phyloP scores from a whole-genome alignment of 257 asterid genomes.

The Nicotiana knightiana region DNA sequence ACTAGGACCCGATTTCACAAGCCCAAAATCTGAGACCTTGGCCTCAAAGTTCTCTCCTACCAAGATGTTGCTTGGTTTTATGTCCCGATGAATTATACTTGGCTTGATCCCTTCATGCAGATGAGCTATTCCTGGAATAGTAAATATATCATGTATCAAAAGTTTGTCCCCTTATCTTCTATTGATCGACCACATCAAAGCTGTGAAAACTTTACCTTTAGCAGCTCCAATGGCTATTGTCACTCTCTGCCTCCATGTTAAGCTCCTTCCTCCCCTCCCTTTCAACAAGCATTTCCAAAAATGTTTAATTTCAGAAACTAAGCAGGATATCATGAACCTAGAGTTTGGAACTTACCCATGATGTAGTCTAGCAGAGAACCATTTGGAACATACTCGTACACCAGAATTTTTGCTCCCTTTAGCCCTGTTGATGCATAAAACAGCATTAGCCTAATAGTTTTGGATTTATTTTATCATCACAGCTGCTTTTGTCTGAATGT shows the following conservation, averaged over 20 bases:
- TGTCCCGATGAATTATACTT: constrained; percentile 66
- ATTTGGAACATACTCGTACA: constrained; percentile 64
- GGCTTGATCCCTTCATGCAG: constrained; percentile 59
- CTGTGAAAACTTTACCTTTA: constrained; percentile 37
- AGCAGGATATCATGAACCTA: not conserved
- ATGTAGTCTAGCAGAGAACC: constrained; percentile 74
- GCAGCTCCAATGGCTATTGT: constrained; percentile 77
- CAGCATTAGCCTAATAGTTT: not conserved
- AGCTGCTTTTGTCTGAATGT: not conserved
- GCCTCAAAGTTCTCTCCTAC: constrained; percentile 63
- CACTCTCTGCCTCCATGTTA: constrained; percentile 80
- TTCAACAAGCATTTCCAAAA: not conserved
- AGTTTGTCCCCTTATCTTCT: not conserved
- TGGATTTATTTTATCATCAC: not conserved
- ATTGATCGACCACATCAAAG: not conserved
- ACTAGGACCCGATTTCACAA: constrained; percentile 55
- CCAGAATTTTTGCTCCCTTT: constrained; percentile 47
- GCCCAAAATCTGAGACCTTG: constrained; percentile 73
- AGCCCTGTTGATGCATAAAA: constrained; percentile 32
- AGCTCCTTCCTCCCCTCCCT: constrained; percentile 60
- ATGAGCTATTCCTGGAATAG: constrained; percentile 54
- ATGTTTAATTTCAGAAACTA: not conserved
- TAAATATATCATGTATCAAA: not conserved
- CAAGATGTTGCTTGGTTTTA: constrained; percentile 71
- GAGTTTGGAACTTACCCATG: constrained; percentile 32